Base-by-base conservation (phyloP, 225 moss, liverwort and hornwort species). In the Rhytidiadelphus loreus region DNA sequence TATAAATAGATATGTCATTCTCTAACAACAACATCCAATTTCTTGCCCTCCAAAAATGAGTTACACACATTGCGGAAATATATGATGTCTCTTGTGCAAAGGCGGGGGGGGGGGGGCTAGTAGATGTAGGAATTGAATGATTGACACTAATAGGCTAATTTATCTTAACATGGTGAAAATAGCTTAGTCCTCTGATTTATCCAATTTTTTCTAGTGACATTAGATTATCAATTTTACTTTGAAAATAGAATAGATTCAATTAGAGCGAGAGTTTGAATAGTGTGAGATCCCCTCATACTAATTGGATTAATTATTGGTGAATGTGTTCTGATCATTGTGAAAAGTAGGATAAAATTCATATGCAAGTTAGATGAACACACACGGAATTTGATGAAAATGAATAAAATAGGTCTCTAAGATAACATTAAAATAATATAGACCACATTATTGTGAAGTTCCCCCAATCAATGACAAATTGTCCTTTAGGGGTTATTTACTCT, bases 101-200 rank as follows among this genome's bases (percentile, higher is more conserved):
- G 7, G 13, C n/a, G n/a, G 48, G 48, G 48, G 48, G 48, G 1
- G 8, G 24, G 2, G 5, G 2, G 12, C 2, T 1, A 21, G 0
- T 33, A 50, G 8, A 75, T 50, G 32, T 50, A 4, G 0, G 2
- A 74, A 50, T 12, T 32, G 6, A 3, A 0, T 32, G 32, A 48
- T 1, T 48, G 2, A 48, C 0, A 0, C 7, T 12, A 29, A 11
- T 48, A 50, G 20, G 16, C 0, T 48, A 7, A 48, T 74, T 1
- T 32, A 19, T 6, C 4, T 46, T 48, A 73, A 18, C 2, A 19
- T 19, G 1, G 33, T 22, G 16, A 55, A 26, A n/a, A 50, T 7
- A n/a, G 17, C 0, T 17, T 0, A 12, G 0, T 21, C 33, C 0
- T 75, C 0, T 22, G 0, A 33, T 52, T 33, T 20, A 32, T 76